A percentile compares a stretch with the other conserved stretches of the same genome.
Evolutionary conservation across 495 filamentous ascomycete species (phyloP).

Genomic region (Podospora pseudopauciseta): DNA sequence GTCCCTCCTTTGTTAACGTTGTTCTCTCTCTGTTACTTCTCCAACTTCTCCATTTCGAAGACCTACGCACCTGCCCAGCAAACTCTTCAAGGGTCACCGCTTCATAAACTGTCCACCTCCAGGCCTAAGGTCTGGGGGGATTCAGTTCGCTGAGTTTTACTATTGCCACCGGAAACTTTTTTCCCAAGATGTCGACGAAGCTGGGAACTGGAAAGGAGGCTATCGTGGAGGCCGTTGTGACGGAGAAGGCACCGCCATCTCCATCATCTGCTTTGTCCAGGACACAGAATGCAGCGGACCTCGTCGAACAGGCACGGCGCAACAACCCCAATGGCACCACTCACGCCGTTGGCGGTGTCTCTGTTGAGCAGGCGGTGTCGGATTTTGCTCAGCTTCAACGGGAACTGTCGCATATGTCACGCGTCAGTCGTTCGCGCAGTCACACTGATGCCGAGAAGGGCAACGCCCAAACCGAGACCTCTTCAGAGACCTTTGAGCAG

Average conservation of each 20-base stretch:
- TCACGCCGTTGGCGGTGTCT: slow-evolving; percentile 47
- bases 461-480: slow-evolving; percentile 44
- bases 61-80: not conserved
- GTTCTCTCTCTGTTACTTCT: not conserved
- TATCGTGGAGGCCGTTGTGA: not conserved
- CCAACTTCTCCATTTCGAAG: not conserved
- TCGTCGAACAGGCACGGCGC: slow-evolving; percentile 42
- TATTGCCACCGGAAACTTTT: not conserved
- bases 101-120: not conserved
- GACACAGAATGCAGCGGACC: slow-evolving; percentile 39
- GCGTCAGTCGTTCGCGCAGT: slow-evolving; percentile 40
- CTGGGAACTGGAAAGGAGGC: not conserved
- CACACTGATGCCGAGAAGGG: slow-evolving; percentile 43
- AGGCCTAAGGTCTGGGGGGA: not conserved
- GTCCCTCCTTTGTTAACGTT: not conserved
- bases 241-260: slow-evolving; percentile 4
- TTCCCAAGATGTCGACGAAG: not conserved
- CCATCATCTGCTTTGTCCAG: slow-evolving; percentile 41
- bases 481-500: slow-evolving; percentile 48
- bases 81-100: not conserved
- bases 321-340: slow-evolving; percentile 53
- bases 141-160: not conserved
- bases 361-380: slow-evolving; percentile 68
- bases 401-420: slow-evolving; percentile 66
- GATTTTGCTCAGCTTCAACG: slow-evolving; percentile 73